Percentiles rank a stretch among this genome's conserved stretches.
These are phyloP conservation scores for Ophiocordyceps unilateralis DNA, from an alignment of 2,329 filamentous ascomycete species.

Conservation along the genomic window DNA sequence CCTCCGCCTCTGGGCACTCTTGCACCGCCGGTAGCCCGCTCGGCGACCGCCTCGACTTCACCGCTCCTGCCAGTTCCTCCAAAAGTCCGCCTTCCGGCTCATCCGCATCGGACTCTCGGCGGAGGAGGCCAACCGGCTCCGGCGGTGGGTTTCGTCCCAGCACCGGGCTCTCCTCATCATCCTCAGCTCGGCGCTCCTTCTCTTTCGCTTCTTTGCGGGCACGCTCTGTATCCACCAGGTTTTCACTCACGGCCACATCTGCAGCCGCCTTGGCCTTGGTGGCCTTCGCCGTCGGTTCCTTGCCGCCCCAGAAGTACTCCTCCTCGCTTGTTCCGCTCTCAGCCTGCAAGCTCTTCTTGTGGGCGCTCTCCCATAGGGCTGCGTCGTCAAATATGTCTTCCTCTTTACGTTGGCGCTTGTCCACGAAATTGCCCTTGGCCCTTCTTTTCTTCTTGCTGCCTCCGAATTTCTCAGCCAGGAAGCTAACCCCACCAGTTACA, in stretches of 20 bases:
- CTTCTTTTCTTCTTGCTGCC: constrained; percentile 10
- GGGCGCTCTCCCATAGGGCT: constrained; percentile 24
- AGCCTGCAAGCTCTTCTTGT: constrained; percentile 17
- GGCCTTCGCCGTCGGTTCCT: neutral
- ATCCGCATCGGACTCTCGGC: constrained; percentile 12
- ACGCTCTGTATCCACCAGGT: constrained; percentile 6
- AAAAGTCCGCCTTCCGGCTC: constrained; percentile 13
- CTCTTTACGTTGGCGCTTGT: constrained; percentile 19
- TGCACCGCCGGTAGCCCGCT: constrained; percentile 32
- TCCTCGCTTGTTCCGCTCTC: constrained; percentile 5
- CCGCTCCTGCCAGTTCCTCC: constrained; percentile 12
- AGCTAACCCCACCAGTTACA: constrained; percentile 13
- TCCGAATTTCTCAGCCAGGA: constrained; percentile 18
- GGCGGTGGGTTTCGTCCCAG: constrained; percentile 10
- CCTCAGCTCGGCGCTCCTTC: constrained; percentile 9
- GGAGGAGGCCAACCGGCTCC: constrained; percentile 11
- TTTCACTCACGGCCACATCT: constrained; percentile 5
- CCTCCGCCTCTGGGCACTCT: constrained; percentile 31
- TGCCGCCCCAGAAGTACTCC: constrained; percentile 13
- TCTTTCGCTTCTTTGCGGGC: constrained; percentile 8
- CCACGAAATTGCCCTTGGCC: constrained; percentile 16
- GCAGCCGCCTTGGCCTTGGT: constrained; percentile 2
- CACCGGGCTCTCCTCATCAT: constrained; percentile 20
- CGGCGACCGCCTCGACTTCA: constrained; percentile 16
- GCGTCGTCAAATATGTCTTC: constrained; percentile 29